phyloP scores from a whole-genome alignment of 495 filamentous ascomycete species.

The Staphylotrichum longicolle region DNA sequence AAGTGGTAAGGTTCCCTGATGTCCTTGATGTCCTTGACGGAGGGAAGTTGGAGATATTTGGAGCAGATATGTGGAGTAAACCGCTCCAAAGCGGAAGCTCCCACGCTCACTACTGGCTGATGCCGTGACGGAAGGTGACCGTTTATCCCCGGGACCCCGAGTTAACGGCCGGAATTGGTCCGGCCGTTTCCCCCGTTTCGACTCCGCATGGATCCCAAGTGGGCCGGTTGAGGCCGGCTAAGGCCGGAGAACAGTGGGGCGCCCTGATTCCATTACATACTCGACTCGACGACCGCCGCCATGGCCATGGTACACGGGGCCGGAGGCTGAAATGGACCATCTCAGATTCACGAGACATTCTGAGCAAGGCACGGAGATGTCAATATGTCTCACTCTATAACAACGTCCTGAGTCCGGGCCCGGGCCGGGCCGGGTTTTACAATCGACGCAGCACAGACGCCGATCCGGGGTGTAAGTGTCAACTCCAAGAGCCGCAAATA shows the following conservation, averaged over 20 bases:
- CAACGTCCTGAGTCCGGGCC: no score
- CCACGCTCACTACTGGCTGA: neutral
- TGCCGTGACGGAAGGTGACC: conserved; percentile 14
- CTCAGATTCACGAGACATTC: no score
- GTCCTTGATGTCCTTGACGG: no score
- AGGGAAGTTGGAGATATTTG: no score
- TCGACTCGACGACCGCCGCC: neutral
- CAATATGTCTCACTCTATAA: no score
- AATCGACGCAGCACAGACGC: no score
- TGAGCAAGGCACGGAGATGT: no score
- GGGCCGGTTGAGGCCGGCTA: conserved; percentile 39
- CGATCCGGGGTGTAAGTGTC: no score
- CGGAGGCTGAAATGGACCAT: neutral
- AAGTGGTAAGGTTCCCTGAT: no score
- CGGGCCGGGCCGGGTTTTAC: no score
- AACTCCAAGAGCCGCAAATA: no score
- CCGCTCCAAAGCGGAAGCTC: neutral
- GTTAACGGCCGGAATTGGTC: conserved; percentile 35
- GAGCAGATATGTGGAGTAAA: no score
- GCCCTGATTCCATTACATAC: conserved; percentile 27
- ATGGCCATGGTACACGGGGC: neutral
- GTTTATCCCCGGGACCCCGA: conserved; percentile 15
- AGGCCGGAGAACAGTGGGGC: conserved; percentile 35
- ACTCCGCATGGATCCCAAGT: neutral
- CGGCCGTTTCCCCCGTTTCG: conserved; percentile 28